phyloP scores from a whole-genome alignment of 2,329 filamentous ascomycete genomes.

The Penicillium sp. region DNA sequence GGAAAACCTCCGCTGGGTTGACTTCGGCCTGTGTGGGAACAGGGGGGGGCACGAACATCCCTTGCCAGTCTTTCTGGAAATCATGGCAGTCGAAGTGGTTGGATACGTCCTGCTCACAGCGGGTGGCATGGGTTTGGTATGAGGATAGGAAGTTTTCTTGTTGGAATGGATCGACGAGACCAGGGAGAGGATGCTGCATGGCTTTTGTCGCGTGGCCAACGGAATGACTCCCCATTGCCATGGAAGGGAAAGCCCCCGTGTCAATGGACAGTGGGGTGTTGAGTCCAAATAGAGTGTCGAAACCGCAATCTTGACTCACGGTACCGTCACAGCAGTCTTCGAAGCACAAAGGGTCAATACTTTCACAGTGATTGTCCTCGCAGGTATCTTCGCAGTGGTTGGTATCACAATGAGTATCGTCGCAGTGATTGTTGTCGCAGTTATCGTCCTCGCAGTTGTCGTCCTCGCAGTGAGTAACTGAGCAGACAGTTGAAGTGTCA shows the following conservation, averaged over 20 bases:
- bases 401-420: constrained; percentile 3
- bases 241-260: constrained; percentile 28
- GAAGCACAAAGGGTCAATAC: constrained; percentile 38
- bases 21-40: constrained; percentile 32
- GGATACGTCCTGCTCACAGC: constrained; percentile 26
- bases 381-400: constrained; percentile 4
- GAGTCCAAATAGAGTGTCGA: constrained; percentile 37
- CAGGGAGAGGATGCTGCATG: constrained; percentile 19
- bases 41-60: constrained; percentile 22
- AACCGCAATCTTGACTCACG: constrained; percentile 27
- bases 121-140: constrained; percentile 24
- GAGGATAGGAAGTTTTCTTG: constrained; percentile 27
- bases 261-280: constrained; percentile 33
- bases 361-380: constrained; percentile 27
- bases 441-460: constrained; percentile 25
- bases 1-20: constrained; percentile 38
- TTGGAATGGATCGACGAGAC: constrained; percentile 20
- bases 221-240: constrained; percentile 19
- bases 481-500: constrained; percentile 40
- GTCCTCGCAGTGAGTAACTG: constrained; percentile 33
- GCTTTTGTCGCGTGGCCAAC: constrained; percentile 23
- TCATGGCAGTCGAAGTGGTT: constrained; percentile 34
- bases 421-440: constrained; percentile 5
- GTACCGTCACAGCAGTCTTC: constrained; percentile 37
- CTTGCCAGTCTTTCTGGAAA: constrained; percentile 32